Base-by-base conservation (phyloP, 768 basidiomycete species). In the Cyclocybe aegerita region DNA sequence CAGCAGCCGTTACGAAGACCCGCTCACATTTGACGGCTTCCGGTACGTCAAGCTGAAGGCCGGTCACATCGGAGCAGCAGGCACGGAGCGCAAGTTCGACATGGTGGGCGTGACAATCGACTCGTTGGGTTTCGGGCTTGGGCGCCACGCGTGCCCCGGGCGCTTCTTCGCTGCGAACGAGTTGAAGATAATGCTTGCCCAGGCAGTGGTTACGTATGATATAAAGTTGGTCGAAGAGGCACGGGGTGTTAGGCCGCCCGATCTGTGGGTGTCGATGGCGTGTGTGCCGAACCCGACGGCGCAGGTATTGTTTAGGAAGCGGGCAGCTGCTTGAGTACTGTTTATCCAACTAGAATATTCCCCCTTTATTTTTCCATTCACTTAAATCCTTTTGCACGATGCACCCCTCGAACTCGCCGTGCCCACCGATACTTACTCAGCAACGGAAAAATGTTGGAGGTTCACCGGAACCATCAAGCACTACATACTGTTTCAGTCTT, bases 181-280 rank as follows among this genome's bases (percentile, higher is more conserved):
- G 52, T 40, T 79, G 23, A 80, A 80, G 55, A 50, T 67, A 0
- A 72, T 80, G 65, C 48, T 82, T 37, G 75, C 78, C 0, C 66
- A 77, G 34, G 53, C 75, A 14, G 54, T 80, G 15, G 36, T 62
- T 46, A 64, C 67, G 39, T 76, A 72, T 51, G 75, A 75, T 53
- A 53, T 79, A 41, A 73, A 70, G 48, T 54, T 69, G 39, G 65
- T 65, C 34, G 35, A 57, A 2, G 64, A 62, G 12, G 62, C 23
- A 0, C 23, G 23, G 23, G 23, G 60, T 0, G 58, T 58, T 12
- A 52, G 62, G 6, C 68, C 69, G 14, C 45, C 57, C 8, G 64
- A 65, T 46, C 41, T 60, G 9, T 64, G 61, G 62, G 55, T 67
- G 40, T 60, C 54, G 7, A 52, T 56, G 37, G 43, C 40, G 8